Evolutionary conservation across 331 rosid species (phyloP).

Genomic region (Stylosanthes scabra): DNA sequence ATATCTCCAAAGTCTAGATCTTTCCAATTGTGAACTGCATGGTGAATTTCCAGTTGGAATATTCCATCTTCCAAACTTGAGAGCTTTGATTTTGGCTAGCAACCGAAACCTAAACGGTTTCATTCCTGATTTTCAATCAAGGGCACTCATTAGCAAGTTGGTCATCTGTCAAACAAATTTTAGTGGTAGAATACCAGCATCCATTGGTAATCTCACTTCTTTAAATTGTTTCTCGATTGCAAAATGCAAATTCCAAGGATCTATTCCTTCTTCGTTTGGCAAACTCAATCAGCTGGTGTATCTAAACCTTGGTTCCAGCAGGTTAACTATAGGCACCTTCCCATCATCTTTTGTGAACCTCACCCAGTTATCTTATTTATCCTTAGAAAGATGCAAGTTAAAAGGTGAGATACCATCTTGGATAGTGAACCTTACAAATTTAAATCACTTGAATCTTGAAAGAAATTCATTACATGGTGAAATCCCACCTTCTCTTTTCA

Average conservation of each 20-base stretch:
- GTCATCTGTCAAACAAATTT: neutral
- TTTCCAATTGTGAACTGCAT: neutral
- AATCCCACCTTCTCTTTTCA: slow-evolving; percentile 29
- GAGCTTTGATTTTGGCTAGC: neutral
- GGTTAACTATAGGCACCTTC: too few relatives aligned
- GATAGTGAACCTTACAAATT: neutral
- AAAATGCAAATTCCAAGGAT: neutral
- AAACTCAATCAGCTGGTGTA: neutral
- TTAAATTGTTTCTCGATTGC: neutral
- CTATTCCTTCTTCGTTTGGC: slow-evolving; percentile 33
- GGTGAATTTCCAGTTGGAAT: slow-evolving; percentile 30
- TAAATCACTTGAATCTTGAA: neutral
- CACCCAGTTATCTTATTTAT: slow-evolving; percentile 25
- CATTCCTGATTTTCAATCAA: slow-evolving; percentile 35
- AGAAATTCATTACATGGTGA: slow-evolving; percentile 6
- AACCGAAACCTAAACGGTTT: slow-evolving; percentile 20
- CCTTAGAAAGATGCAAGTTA: too few relatives aligned
- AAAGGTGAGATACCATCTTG: neutral
- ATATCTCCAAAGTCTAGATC: neutral
- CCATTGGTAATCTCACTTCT: slow-evolving; percentile 38
- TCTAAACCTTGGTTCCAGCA: too few relatives aligned
- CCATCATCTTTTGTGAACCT: neutral
- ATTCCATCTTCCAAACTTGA: slow-evolving; percentile 34
- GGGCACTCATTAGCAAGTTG: neutral
- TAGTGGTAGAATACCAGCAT: slow-evolving; percentile 29